Conservation (phyloP, 2,329 filamentous ascomycete species). For the Sarocladium kiliense region DNA sequence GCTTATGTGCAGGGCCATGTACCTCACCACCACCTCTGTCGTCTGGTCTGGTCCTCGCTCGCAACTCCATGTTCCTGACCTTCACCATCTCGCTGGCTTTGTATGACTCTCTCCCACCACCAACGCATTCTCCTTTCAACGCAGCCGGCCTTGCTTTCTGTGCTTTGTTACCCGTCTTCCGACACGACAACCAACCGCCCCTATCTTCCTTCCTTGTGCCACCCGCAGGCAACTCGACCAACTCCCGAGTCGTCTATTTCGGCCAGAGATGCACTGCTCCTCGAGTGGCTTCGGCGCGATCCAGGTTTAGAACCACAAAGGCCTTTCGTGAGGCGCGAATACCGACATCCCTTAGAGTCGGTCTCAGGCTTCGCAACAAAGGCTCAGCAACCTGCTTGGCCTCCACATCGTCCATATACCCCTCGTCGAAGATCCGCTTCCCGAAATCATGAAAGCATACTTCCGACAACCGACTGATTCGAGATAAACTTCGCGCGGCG, state of each 20-base stretch:
- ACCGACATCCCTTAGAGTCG: too few relatives aligned
- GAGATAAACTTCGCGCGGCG: neutral
- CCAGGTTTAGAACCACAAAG: too few relatives aligned
- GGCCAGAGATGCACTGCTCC: too few relatives aligned
- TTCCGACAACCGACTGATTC: neutral
- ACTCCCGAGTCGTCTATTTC: too few relatives aligned
- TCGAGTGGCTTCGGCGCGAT: too few relatives aligned
- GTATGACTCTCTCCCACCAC: neutral
- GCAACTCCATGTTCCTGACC: constrained; percentile 5
- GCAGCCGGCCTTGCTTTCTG: neutral
- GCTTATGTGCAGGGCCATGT: neutral
- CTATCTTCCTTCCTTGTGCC: neutral
- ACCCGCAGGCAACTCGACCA: too few relatives aligned
- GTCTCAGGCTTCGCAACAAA: too few relatives aligned
- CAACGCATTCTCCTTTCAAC: neutral
- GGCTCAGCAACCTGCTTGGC: too few relatives aligned
- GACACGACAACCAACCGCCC: neutral
- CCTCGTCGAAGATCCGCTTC: too few relatives aligned
- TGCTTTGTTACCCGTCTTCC: neutral
- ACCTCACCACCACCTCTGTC: neutral
- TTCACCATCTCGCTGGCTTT: too few relatives aligned
- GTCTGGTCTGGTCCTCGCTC: neutral
- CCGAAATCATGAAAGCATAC: neutral
- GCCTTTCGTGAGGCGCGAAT: too few relatives aligned
- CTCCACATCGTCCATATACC: neutral